Evolutionary conservation across 2,329 filamentous ascomycete genomes (phyloP).

Genomic region (Thielaviopsis musarum): DNA sequence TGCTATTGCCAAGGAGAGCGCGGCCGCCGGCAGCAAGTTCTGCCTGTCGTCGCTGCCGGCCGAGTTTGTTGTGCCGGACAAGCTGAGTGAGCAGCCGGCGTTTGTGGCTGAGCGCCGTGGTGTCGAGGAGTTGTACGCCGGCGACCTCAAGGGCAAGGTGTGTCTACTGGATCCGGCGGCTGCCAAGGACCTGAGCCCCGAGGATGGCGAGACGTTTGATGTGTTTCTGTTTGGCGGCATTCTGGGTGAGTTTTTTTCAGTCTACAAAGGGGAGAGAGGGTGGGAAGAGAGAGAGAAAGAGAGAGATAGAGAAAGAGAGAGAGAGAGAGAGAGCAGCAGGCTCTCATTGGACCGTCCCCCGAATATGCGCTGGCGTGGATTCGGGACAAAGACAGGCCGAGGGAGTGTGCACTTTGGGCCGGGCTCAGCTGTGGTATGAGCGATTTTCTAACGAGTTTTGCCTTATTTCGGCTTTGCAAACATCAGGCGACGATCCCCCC

Average conservation of each 20-base stretch:
- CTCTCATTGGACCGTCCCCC: too few relatives aligned
- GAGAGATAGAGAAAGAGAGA: neutral
- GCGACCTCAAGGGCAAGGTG: constrained; percentile 50
- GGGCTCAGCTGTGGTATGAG: too few relatives aligned
- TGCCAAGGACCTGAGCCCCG: constrained; percentile 61
- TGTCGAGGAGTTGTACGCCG: constrained; percentile 67
- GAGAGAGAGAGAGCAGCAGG: neutral
- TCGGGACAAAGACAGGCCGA: too few relatives aligned
- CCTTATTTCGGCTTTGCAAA: constrained; percentile 4
- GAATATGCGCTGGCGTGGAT: too few relatives aligned
- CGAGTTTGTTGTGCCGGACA: constrained; percentile 46
- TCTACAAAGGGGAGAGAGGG: neutral
- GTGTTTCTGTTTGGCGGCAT: constrained; percentile 94
- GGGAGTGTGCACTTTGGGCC: too few relatives aligned
- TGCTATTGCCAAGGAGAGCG: constrained; percentile 69
- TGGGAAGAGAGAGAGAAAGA: neutral
- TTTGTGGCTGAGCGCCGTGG: constrained; percentile 59
- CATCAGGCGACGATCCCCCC: constrained; percentile 74
- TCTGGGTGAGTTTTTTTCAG: constrained; percentile 44
- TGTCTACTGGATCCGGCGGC: constrained; percentile 84
- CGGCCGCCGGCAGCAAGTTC: constrained; percentile 49
- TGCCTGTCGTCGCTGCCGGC: constrained; percentile 66
- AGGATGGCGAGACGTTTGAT: constrained; percentile 70
- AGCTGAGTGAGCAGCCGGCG: constrained; percentile 36
- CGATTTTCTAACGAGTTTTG: neutral